phyloP scores from a whole-genome alignment of 1,284 basidiomycete species.

The Ustilago lituana region DNA sequence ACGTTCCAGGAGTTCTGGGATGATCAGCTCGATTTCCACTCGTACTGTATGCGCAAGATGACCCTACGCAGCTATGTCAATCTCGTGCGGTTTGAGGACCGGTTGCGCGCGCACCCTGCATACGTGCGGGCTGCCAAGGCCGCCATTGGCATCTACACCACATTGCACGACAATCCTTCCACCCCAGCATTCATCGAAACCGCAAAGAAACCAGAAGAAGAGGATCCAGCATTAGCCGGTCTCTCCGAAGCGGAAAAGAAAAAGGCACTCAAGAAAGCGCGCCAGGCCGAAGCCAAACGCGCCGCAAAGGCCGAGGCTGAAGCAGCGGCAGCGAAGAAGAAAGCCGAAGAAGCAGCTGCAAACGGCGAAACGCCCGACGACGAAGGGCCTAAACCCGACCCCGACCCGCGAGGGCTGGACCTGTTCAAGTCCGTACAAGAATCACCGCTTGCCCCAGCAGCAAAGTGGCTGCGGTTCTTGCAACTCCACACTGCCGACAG shows the following conservation, averaged over 20 bases:
- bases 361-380: constrained; percentile 74
- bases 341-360: constrained; percentile 34
- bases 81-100: constrained; percentile 84
- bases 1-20: constrained; percentile 89
- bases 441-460: constrained; percentile 78
- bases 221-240: constrained; percentile 14
- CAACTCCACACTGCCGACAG: constrained; percentile 69
- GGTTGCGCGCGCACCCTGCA: constrained; percentile 77
- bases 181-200: constrained; percentile 50
- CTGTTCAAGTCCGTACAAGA: constrained; percentile 28
- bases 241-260: constrained; percentile 37
- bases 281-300: constrained; percentile 36
- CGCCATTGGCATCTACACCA: constrained; percentile 78
- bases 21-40: constrained; percentile 98
- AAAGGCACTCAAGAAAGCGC: constrained; percentile 39
- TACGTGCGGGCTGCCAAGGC: constrained; percentile 81
- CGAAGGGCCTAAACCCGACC: constrained; percentile 73
- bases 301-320: constrained; percentile 29
- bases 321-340: constrained; percentile 31
- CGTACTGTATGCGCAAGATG: constrained; percentile 89
- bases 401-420: constrained; percentile 63
- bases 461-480: constrained; percentile 78
- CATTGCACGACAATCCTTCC: constrained; percentile 60
- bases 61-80: constrained; percentile 85
- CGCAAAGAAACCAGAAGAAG: constrained; percentile 56